Evolutionary conservation across 441 rosid genomes (phyloP).

Genomic region (Pelargonium fulgidum): DNA sequence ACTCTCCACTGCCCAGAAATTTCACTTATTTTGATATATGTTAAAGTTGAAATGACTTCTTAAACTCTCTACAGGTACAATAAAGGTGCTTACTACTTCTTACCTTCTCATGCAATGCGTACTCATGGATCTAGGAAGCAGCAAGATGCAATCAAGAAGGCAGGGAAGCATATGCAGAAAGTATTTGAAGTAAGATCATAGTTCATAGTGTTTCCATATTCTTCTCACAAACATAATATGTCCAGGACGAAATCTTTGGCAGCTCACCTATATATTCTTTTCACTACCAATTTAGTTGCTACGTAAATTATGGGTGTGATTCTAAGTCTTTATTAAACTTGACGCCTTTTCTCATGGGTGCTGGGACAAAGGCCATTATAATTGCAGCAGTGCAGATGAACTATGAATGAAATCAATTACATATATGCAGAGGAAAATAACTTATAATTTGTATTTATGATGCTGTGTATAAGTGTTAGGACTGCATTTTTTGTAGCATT

Average conservation of each 20-base stretch:
- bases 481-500: not conserved
- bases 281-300: no score
- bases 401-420: not conserved
- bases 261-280: not conserved
- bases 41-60: not conserved
- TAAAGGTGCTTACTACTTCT: conserved; percentile 74
- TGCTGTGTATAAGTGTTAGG: not conserved
- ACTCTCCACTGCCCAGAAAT: not conserved
- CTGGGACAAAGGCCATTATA: no score
- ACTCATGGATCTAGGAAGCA: conserved; percentile 90
- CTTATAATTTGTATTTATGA: not conserved
- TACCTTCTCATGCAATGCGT: conserved; percentile 88
- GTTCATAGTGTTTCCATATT: conserved; percentile 20
- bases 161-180: conserved; percentile 50
- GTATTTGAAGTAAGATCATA: conserved; percentile 58
- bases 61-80: conserved; percentile 47
- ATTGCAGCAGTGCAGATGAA: not conserved
- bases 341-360: no score
- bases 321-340: no score
- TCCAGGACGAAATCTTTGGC: not conserved
- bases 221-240: conserved; percentile 9
- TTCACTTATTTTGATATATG: not conserved
- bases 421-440: not conserved
- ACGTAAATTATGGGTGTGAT: no score
- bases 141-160: conserved; percentile 52